A percentile compares a stretch with the other conserved stretches of the same genome.
Conservation (phyloP, 345 rosid species). For the Sisymbrium irio region DNA sequence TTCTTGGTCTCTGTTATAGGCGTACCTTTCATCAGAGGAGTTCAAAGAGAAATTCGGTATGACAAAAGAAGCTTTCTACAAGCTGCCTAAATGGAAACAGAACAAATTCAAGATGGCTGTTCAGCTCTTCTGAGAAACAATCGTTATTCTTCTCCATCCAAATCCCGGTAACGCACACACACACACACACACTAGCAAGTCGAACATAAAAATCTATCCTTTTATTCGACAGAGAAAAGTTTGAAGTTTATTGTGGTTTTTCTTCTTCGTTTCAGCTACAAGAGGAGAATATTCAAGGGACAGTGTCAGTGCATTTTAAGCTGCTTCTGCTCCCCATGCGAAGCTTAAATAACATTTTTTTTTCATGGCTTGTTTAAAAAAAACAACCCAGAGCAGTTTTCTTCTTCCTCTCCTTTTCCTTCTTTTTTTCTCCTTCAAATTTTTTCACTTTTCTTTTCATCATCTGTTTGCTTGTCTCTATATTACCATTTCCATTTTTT, state of each 20-base stretch:
- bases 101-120: constrained; percentile 97
- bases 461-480: constrained; percentile 21
- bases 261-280: constrained; percentile 28
- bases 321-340: constrained; percentile 80
- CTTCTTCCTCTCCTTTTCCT: background rate
- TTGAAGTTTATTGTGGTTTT: constrained; percentile 1
- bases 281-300: constrained; percentile 48
- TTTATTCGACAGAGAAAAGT: background rate
- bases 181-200: background rate
- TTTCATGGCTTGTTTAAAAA: constrained; percentile 33
- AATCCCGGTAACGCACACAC: constrained; percentile 4
- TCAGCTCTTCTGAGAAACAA: constrained; percentile 65
- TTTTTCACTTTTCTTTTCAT: constrained; percentile 7
- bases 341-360: constrained; percentile 29
- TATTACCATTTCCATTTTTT: background rate
- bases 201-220: background rate
- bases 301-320: constrained; percentile 83
- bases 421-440: constrained; percentile 15
- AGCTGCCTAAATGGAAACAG: constrained; percentile 98
- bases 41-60: constrained; percentile 92
- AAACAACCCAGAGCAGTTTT: constrained; percentile 25
- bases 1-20: constrained; percentile 45
- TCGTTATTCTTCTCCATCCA: constrained; percentile 18
- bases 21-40: constrained; percentile 80
- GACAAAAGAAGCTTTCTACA: constrained; percentile 76